Conservation (phyloP, 2,329 filamentous ascomycete species). For the Pseudodiploospora longispora region DNA sequence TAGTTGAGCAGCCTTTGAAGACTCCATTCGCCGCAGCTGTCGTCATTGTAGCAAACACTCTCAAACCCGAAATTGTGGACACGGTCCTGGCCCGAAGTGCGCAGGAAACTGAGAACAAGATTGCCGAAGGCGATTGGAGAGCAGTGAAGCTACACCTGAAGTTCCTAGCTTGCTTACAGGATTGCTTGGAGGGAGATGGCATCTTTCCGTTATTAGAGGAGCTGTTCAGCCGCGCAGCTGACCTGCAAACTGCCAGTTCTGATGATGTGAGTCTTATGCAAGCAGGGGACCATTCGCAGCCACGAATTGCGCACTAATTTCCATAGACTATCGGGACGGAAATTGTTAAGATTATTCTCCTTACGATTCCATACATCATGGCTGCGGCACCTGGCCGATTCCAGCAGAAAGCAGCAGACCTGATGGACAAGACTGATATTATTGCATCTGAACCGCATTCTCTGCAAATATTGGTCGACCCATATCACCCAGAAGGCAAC, state of each 20-base stretch:
- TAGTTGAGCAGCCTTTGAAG: slow-evolving; percentile 90
- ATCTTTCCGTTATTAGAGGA: slow-evolving; percentile 80
- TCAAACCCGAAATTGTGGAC: slow-evolving; percentile 65
- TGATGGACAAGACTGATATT: slow-evolving; percentile 91
- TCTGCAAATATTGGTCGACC: slow-evolving; percentile 78
- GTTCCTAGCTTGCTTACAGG: slow-evolving; percentile 80
- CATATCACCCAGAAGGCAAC: slow-evolving; percentile 61
- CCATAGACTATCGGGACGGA: slow-evolving; percentile 63
- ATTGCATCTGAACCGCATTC: slow-evolving; percentile 84
- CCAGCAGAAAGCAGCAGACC: slow-evolving; percentile 63
- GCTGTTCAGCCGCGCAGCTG: slow-evolving; percentile 84
- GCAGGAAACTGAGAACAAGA: slow-evolving; percentile 54
- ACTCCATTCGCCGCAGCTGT: slow-evolving; percentile 90
- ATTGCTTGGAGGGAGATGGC: slow-evolving; percentile 72
- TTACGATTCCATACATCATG: slow-evolving; percentile 88
- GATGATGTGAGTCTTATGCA: slow-evolving; percentile 63
- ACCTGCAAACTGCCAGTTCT: slow-evolving; percentile 84
- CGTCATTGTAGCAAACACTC: slow-evolving; percentile 68
- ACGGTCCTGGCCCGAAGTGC: slow-evolving; percentile 60
- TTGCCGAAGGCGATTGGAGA: slow-evolving; percentile 73
- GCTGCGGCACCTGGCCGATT: slow-evolving; percentile 62
- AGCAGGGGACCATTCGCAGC: neutral
- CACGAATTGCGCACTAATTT: slow-evolving; percentile 7
- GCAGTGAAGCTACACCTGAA: slow-evolving; percentile 85
- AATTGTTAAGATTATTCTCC: slow-evolving; percentile 90